Percentiles rank a stretch among this genome's conserved stretches.
These are phyloP conservation scores for Blastobotrys illinoisensis DNA, from an alignment of 1,139 yeast species.

Conservation along the genomic window DNA sequence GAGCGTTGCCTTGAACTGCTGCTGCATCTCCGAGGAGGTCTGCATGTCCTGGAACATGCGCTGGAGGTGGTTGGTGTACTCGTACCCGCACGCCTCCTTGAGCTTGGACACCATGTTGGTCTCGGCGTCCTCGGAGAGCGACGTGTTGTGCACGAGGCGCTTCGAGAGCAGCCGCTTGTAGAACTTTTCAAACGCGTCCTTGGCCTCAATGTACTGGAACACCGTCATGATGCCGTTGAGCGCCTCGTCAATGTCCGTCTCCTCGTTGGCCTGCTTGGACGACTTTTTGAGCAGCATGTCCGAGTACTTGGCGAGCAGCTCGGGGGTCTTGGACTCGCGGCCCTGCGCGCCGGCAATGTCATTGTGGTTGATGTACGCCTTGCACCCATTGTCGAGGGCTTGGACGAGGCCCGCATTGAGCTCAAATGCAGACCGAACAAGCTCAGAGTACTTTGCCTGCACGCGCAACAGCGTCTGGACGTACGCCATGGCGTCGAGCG, in stretches of 20 bases:
- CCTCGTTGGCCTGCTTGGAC: conserved; percentile 57
- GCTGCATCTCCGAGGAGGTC: conserved; percentile 73
- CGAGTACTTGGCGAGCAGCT: conserved; percentile 80
- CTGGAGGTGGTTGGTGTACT: conserved; percentile 88
- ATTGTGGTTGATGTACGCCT: conserved; percentile 76
- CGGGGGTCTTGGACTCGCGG: conserved; percentile 71
- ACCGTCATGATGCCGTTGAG: conserved; percentile 80
- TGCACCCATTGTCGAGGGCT: conserved; percentile 86
- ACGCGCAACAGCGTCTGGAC: conserved; percentile 71
- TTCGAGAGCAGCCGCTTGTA: conserved; percentile 86
- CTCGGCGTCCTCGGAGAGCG: conserved; percentile 81
- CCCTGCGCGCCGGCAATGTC: conserved; percentile 51
- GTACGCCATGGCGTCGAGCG: conserved; percentile 69
- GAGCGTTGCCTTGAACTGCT: conserved; percentile 47
- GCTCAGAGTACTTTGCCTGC: conserved; percentile 58
- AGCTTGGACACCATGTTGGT: conserved; percentile 79
- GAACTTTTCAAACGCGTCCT: conserved; percentile 91
- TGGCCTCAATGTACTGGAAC: conserved; percentile 85
- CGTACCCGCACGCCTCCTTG: conserved; percentile 86
- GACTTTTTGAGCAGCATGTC: conserved; percentile 77
- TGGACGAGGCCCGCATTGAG: conserved; percentile 76
- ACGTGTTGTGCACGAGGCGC: conserved; percentile 78
- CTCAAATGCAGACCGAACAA: conserved; percentile 67
- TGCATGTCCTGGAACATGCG: conserved; percentile 96
- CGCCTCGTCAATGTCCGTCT: conserved; percentile 57